Conservation (phyloP, 768 basidiomycete genomes). For the Hypsizygus marmoreus region DNA sequence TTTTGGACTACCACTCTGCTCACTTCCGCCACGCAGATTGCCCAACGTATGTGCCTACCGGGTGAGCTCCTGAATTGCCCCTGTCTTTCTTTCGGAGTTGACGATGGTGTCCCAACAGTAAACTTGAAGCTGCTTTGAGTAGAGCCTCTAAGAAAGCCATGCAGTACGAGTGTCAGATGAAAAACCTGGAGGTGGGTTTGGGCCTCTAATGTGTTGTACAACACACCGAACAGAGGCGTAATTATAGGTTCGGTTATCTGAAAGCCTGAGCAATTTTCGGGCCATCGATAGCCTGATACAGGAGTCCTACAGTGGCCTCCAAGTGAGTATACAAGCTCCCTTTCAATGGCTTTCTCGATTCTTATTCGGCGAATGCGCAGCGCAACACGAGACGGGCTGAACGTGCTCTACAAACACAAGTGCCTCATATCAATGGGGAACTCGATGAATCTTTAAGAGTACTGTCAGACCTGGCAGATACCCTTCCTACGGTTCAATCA, state of each 20-base stretch:
- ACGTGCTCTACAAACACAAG: conserved; percentile 56
- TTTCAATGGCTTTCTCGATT: background rate
- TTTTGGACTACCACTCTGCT: conserved; percentile 9
- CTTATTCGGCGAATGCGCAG: too few species aligned
- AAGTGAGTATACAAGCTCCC: conserved; percentile 40
- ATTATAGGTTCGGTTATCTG: conserved; percentile 60
- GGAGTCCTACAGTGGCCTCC: conserved; percentile 61
- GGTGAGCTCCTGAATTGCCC: conserved; percentile 10
- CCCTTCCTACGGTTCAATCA: conserved; percentile 60
- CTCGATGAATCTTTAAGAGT: conserved; percentile 63
- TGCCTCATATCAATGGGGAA: conserved; percentile 61
- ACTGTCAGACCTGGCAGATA: conserved; percentile 55
- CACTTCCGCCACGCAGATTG: conserved; percentile 12
- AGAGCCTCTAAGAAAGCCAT: conserved; percentile 48
- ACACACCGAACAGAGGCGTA: conserved; percentile 5
- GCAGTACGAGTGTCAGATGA: conserved; percentile 58
- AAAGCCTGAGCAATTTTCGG: conserved; percentile 73
- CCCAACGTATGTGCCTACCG: conserved; percentile 21
- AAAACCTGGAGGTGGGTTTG: conserved; percentile 55
- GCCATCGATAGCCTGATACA: conserved; percentile 71
- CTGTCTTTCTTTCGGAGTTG: conserved; percentile 4
- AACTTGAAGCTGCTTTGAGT: conserved; percentile 48
- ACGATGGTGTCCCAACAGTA: conserved; percentile 28
- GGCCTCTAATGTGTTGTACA: background rate
- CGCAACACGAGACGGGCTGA: conserved; percentile 61